Conservation (phyloP, 441 rosid species). For the Raphanus hybrid region DNA sequence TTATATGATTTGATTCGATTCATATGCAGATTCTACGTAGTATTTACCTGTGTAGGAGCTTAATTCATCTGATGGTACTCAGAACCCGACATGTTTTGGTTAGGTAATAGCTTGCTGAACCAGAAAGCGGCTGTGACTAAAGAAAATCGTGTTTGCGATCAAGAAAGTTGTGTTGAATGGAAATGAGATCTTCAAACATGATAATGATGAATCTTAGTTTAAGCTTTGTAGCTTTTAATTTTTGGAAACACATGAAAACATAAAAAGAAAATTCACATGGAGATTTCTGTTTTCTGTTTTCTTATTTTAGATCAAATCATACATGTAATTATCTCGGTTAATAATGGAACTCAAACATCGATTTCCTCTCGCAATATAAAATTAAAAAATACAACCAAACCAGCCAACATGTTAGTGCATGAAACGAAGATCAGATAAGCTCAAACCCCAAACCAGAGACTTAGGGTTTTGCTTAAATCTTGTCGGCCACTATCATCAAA, state of each 20-base stretch:
- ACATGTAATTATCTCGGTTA: background rate
- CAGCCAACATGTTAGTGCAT: constrained; percentile 39
- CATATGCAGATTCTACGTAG: background rate
- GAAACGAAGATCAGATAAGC: constrained; percentile 41
- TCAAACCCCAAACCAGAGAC: constrained; percentile 39
- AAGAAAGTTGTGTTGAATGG: too few relatives aligned
- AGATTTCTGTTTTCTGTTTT: too few relatives aligned
- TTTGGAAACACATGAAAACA: too few relatives aligned
- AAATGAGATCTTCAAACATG: too few relatives aligned
- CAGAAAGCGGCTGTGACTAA: too few relatives aligned
- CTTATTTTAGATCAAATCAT: background rate
- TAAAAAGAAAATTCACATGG: too few relatives aligned
- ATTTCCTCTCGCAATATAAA: background rate
- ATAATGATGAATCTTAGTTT: too few relatives aligned
- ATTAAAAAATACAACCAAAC: background rate
- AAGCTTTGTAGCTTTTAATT: too few relatives aligned
- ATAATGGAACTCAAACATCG: background rate
- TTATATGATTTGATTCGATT: background rate
- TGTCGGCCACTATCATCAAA: constrained; percentile 45
- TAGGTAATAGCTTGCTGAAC: constrained; percentile 10
- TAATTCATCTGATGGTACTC: constrained; percentile 33
- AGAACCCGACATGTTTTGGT: constrained; percentile 29
- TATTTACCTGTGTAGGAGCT: constrained; percentile 35
- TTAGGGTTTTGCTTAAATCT: constrained; percentile 39
- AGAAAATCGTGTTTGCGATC: too few relatives aligned